Evolutionary conservation across 2,329 filamentous ascomycete genomes (phyloP), one percentile per base, ranked within the genome.

Genomic region (Simplicillium aogashimaense): DNA sequence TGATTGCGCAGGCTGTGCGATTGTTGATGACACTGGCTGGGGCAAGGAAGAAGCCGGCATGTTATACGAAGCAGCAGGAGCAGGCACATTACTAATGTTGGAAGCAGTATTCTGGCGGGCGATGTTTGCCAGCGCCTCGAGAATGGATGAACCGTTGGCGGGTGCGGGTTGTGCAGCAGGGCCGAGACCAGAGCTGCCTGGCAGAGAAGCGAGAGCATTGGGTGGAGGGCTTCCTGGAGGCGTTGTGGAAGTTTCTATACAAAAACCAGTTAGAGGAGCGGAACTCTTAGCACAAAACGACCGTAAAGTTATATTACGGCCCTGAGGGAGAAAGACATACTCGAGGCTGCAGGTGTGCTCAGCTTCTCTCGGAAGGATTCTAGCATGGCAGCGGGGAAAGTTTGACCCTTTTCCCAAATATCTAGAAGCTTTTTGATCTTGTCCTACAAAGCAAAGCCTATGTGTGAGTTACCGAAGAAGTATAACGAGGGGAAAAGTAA

Each of bases 401-500:
- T 97, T 58, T 84, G 82, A 48, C 86, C 87, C 56, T 92, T 92
- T 60, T 95, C 89, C 92, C 92, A 98, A 51, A 98, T 98, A 59
- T 95, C 89, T 65, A 97, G 71, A 52, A 98, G 76, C 62, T 97
- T 97, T 51, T 64, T 65, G 63, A 97, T 90, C 70, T 95, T 97
- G 60, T 94, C 87, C 85, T 92, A 83, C 70, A 80, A 59, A 50
- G 58, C 48, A 63, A 17, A 17, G 18, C 33, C 38, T 38, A 33
- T 18, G 18, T 36, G 39, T 46, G 35, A 47, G 45, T 43, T 37
- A 40, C 34, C 25, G 28, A n/a, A n/a, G 13, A 35, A 34, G 13
- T 36, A 16, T 16, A 36, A 4, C 6, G 34, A 14, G 18, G 13
- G 15, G 11, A 25, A 25, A 25, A 25, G 9, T 25, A 9, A 25